phyloP scores from a whole-genome alignment of 345 rosid genomes.

The Trapa incisa region DNA sequence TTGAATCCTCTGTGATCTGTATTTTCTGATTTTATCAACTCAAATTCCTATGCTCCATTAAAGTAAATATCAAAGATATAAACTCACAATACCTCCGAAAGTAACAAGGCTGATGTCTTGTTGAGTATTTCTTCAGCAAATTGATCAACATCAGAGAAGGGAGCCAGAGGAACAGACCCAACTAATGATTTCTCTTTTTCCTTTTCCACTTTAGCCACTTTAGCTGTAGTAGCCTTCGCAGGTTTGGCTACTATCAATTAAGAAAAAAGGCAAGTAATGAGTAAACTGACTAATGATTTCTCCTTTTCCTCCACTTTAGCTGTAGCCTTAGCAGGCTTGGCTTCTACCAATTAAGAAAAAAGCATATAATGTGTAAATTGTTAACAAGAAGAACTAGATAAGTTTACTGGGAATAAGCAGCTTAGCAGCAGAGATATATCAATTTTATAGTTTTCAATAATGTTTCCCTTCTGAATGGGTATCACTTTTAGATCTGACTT shows the following conservation, averaged over 20 bases:
- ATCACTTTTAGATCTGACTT: neutral
- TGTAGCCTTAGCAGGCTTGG: slow-evolving; percentile 33
- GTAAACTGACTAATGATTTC: slow-evolving; percentile 9
- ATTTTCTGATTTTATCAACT: neutral
- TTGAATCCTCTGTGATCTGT: slow-evolving; percentile 39
- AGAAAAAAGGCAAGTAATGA: neutral
- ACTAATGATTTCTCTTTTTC: slow-evolving; percentile 19
- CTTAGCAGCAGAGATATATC: neutral
- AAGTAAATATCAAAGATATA: neutral
- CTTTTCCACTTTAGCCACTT: slow-evolving; percentile 16
- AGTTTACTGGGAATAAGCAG: neutral
- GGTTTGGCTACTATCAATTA: slow-evolving; percentile 37
- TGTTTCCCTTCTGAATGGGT: neutral
- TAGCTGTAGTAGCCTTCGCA: slow-evolving; percentile 17
- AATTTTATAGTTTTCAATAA: neutral
- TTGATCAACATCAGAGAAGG: slow-evolving; percentile 32
- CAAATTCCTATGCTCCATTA: slow-evolving; percentile 1
- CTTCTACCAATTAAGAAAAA: slow-evolving; percentile 22
- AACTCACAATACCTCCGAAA: slow-evolving; percentile 37
- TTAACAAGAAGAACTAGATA: neutral
- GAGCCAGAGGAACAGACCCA: slow-evolving; percentile 11
- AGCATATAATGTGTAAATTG: neutral
- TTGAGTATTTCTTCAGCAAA: slow-evolving; percentile 62
- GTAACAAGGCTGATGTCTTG: slow-evolving; percentile 40
- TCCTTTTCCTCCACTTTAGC: slow-evolving; percentile 13